A percentile compares a stretch with the other conserved stretches of the same genome.
These are phyloP conservation scores for Hymenoscyphus fructigenus DNA, from an alignment of 2,329 filamentous ascomycete species.

Conservation along the genomic window DNA sequence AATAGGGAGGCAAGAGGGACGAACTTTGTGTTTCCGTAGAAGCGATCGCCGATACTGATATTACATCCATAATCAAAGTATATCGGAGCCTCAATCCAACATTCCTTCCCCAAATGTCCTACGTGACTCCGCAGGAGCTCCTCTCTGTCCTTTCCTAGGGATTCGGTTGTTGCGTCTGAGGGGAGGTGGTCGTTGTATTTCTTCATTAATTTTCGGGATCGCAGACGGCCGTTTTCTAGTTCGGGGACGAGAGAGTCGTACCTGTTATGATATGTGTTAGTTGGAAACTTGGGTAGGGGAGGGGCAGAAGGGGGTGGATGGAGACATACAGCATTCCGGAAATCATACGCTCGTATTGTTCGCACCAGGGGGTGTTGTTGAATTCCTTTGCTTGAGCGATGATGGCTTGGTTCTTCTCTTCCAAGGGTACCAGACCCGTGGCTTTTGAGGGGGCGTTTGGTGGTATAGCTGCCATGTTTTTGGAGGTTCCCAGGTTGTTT, in stretches of 20 bases:
- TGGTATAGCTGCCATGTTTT: constrained; percentile 14
- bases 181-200: constrained; percentile 60
- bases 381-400: constrained; percentile 44
- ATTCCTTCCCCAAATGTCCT: constrained; percentile 49
- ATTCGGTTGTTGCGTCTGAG: constrained; percentile 44
- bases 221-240: constrained; percentile 51
- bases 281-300: not conserved
- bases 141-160: constrained; percentile 42
- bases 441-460: constrained; percentile 4
- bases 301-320: not conserved
- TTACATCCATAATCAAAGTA: constrained; percentile 67
- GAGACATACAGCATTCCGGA: constrained; percentile 56
- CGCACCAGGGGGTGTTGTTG: constrained; percentile 54
- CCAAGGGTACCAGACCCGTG: constrained; percentile 4
- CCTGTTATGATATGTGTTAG: constrained; percentile 39
- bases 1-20: not conserved
- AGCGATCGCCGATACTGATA: constrained; percentile 58
- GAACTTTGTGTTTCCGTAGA: constrained; percentile 61
- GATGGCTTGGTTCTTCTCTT: constrained; percentile 12
- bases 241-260: constrained; percentile 49
- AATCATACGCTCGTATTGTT: constrained; percentile 65
- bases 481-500: not conserved
- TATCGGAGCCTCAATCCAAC: constrained; percentile 61
- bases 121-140: constrained; percentile 51
- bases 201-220: constrained; percentile 54